These are phyloP conservation scores for Dactylellina drechsleri DNA, from an alignment of 2,329 filamentous ascomycete genomes.

Conservation along the genomic window DNA sequence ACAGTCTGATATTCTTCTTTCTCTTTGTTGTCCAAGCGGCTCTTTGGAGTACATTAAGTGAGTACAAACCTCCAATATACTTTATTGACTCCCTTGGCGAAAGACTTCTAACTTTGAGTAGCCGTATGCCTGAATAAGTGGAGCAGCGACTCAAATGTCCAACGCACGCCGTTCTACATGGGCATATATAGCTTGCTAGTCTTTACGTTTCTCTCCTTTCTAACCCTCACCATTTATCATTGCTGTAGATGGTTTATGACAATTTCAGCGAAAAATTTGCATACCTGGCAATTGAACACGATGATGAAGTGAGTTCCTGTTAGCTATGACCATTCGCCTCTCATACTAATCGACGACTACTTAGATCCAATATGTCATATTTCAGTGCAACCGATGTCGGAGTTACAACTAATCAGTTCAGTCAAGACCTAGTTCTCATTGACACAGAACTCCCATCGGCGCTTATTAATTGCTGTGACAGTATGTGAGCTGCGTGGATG, in stretches of 20 bases:
- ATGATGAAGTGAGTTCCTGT: conserved; percentile 45
- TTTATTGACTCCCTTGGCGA: not conserved
- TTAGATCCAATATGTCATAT: conserved; percentile 55
- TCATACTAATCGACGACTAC: not conserved
- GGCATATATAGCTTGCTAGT: conserved; percentile 41
- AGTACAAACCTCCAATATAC: not conserved
- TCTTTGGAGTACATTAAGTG: conserved; percentile 28
- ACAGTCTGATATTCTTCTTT: conserved; percentile 24
- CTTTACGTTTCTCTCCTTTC: not conserved
- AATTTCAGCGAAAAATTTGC: conserved; percentile 33
- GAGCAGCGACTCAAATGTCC: conserved; percentile 40
- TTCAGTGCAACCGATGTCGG: conserved; percentile 60
- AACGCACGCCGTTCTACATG: conserved; percentile 50
- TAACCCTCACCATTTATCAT: conserved; percentile 31
- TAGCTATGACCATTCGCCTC: not conserved
- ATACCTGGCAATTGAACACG: conserved; percentile 42
- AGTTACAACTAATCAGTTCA: conserved; percentile 61
- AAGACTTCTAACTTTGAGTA: conserved; percentile 19
- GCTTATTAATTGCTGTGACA: conserved; percentile 35
- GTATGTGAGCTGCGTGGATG: conserved; percentile 6
- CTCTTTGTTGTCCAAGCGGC: conserved; percentile 19
- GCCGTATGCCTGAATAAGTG: conserved; percentile 50
- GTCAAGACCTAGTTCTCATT: conserved; percentile 60
- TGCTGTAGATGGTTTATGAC: conserved; percentile 34
- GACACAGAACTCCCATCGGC: conserved; percentile 61